Percentiles rank a stretch among this genome's conserved stretches.
Evolutionary conservation across 169 alveolate genomes (phyloP).

Genomic region (Cryptosporidium bovis): DNA sequence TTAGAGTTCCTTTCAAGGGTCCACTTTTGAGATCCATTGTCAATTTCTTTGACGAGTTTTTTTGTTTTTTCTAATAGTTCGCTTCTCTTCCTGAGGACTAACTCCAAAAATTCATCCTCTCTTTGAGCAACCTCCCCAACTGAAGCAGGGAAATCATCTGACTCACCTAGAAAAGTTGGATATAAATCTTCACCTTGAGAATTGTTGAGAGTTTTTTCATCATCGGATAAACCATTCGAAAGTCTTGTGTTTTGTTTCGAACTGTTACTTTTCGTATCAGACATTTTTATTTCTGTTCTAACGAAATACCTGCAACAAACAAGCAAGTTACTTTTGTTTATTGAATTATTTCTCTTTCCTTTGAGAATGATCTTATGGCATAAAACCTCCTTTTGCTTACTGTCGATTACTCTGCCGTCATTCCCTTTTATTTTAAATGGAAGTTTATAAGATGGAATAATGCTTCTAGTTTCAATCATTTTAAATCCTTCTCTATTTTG

Average conservation of each 20-base stretch:
- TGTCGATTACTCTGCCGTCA: conserved; percentile 62
- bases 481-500: conserved; percentile 66
- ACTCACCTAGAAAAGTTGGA: conserved; percentile 56
- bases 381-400: conserved; percentile 35
- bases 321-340: conserved; percentile 28
- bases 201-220: neutral
- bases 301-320: conserved; percentile 63
- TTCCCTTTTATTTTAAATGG: conserved; percentile 71
- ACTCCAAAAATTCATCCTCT: conserved; percentile 13
- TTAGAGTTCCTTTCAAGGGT: conserved; percentile 60
- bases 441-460: conserved; percentile 59
- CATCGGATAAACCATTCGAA: neutral
- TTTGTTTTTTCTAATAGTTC: conserved; percentile 34
- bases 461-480: conserved; percentile 71
- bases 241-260: conserved; percentile 6
- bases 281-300: conserved; percentile 4
- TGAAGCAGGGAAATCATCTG: conserved; percentile 44
- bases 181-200: neutral
- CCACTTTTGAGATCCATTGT: conserved; percentile 55
- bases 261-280: neutral
- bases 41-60: conserved; percentile 42
- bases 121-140: conserved; percentile 20
- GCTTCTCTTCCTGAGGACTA: conserved; percentile 29
- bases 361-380: conserved; percentile 57
- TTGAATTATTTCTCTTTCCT: conserved; percentile 22